Base-by-base conservation (phyloP, 305 asterid genomes). In the Fraxinus platypoda region DNA sequence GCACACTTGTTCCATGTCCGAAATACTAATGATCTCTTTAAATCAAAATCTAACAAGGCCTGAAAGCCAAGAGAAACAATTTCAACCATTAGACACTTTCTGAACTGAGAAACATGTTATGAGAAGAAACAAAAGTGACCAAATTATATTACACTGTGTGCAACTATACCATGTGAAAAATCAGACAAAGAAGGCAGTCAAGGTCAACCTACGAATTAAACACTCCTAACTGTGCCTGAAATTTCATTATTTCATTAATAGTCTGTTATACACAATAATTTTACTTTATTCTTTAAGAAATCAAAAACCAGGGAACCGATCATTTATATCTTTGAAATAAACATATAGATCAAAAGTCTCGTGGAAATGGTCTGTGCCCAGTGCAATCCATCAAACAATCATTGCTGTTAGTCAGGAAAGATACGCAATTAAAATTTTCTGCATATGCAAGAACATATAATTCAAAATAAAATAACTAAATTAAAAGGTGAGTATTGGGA, bases 1-100 rank as follows among this genome's bases (percentile, higher is more conserved):
- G 91, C 87, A 87, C 82, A 89, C 82, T 89, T 91, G 92, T 90
- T 95, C 99, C 99, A 97, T 97, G 86, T 95, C 97, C 95, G 88
- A 92, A 83, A 85, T 84, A 87, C 80, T 87, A 81, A 37, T 78
- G 91, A 84, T 81, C 84, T 87, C 89, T 91, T 87, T 81, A 83
- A 83, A 81, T 85, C 80, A 84, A 77, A 81, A 91, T 85, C 86
- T 77, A 86, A 80, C 21, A 81, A 75, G 79, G 71, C 94, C 98
- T 96, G 94, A 43, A 6, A 89, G 54, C 80, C 70, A 26, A 62
- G 43, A 80, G 19, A 74, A 88, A 74, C 74, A 33, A 37, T 8
- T 77, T 66, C 8, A 15, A 30, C 37, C 72, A 11, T 23, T 54
- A 81, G 35, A 75, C 74, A 30, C 75, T 30, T 71, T 35, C 17